Evolutionary conservation across 805 yeast species (phyloP).

Genomic region (Naumovozyma castellii): DNA sequence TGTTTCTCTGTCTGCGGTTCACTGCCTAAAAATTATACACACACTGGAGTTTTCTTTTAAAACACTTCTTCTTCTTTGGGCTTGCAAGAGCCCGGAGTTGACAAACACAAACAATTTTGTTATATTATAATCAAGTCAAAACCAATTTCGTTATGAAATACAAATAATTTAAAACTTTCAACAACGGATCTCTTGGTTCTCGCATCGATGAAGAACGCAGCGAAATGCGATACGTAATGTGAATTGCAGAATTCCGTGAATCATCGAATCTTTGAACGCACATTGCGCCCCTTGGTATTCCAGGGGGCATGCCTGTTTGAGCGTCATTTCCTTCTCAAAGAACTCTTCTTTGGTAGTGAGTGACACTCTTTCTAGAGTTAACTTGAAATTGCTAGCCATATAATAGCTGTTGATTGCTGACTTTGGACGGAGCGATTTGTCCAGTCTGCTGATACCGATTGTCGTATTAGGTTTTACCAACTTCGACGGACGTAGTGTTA

Average conservation of each 20-base stretch:
- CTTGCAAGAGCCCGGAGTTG: constrained; percentile 8
- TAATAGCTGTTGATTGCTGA: constrained; percentile 3
- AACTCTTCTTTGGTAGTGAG: constrained; percentile 28
- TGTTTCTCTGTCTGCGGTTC: constrained; percentile 2
- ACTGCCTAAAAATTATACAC: constrained; percentile 7
- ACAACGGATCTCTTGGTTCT: constrained; percentile 38
- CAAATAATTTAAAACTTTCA: constrained; percentile 31
- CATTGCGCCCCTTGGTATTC: constrained; percentile 37
- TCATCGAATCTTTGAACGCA: constrained; percentile 41
- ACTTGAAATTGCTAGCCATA: constrained; percentile 27
- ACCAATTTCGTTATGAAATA: constrained; percentile 13
- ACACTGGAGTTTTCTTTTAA: constrained; percentile 15
- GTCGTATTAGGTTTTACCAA: constrained; percentile 21
- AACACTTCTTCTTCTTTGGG: constrained; percentile 11
- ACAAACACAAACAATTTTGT: constrained; percentile 17
- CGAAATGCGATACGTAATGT: constrained; percentile 37
- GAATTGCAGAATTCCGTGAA: constrained; percentile 32
- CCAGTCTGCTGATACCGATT: constrained; percentile 13
- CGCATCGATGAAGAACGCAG: constrained; percentile 40
- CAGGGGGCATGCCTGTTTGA: constrained; percentile 34
- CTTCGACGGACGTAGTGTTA: constrained; percentile 10
- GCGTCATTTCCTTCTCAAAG: constrained; percentile 34
- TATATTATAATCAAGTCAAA: constrained; percentile 8
- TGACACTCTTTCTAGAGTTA: constrained; percentile 26
- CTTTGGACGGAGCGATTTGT: constrained; percentile 9